Percentiles rank a stretch among this genome's conserved stretches.
Conservation (phyloP, 306 rosid genomes). For the Vigna reflexopilosa region DNA sequence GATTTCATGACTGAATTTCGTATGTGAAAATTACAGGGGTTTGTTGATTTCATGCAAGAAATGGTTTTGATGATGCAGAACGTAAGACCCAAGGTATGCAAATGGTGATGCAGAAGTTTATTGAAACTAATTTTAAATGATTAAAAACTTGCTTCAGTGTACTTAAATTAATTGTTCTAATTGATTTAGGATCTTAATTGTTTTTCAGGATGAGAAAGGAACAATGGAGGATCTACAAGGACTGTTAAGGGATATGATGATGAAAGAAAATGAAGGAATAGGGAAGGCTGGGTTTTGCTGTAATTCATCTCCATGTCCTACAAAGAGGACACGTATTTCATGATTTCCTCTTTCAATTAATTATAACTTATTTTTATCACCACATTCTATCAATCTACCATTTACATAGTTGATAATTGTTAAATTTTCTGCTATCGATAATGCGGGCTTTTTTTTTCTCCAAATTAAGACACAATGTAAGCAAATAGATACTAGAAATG, state of each 20-base stretch:
- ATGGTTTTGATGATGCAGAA: conserved; percentile 46
- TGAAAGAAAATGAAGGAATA: conserved; percentile 32
- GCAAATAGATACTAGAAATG: too few species aligned
- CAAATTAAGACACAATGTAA: too few species aligned
- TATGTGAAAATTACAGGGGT: conserved; percentile 42
- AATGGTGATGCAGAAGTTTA: too few species aligned
- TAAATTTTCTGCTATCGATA: neutral
- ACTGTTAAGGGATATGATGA: conserved; percentile 44
- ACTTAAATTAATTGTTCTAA: neutral
- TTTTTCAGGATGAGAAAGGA: conserved; percentile 43
- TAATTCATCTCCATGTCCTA: conserved; percentile 17
- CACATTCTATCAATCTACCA: neutral
- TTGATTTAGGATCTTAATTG: neutral
- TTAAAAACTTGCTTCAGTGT: neutral
- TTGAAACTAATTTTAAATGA: neutral
- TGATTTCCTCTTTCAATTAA: conserved; percentile 1
- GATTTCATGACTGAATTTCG: conserved; percentile 12
- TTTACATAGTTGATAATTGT: neutral
- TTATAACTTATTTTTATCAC: neutral
- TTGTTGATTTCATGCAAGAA: conserved; percentile 59
- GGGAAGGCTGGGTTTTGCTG: conserved; percentile 25
- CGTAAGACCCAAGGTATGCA: conserved; percentile 39
- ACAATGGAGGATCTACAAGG: conserved; percentile 47
- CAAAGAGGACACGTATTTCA: conserved; percentile 38
- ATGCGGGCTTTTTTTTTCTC: too few species aligned